Percentiles rank a stretch among this genome's conserved stretches.
Conservation (phyloP, 352 stramenopile genomes). For the Thalassiosira mediterranea region DNA sequence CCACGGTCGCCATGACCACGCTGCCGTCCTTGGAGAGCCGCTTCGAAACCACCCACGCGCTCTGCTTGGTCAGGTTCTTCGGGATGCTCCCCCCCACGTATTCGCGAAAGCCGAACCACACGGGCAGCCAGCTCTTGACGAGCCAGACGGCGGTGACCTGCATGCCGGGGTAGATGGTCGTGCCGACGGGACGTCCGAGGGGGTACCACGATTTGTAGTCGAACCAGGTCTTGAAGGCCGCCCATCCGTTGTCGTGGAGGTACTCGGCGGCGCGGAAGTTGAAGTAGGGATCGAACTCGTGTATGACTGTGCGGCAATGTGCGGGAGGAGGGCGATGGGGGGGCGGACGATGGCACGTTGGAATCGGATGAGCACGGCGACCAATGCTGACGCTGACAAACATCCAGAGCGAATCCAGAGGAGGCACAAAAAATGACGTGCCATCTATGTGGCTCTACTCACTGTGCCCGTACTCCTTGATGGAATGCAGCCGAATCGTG, state of each 20-base stretch:
- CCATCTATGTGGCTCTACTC: conserved; percentile 36
- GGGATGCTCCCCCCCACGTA: conserved; percentile 62
- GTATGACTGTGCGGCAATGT: conserved; percentile 67
- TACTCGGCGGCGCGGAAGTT: conserved; percentile 97
- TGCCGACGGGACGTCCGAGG: conserved; percentile 80
- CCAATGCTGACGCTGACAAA: neutral
- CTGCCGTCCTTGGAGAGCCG: conserved; percentile 5
- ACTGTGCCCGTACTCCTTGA: conserved; percentile 78
- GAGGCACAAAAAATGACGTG: conserved; percentile 6
- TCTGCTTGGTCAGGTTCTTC: conserved; percentile 15
- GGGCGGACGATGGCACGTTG: conserved; percentile 7
- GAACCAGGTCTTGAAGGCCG: conserved; percentile 97
- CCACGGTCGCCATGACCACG: conserved; percentile 26
- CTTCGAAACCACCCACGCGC: conserved; percentile 15
- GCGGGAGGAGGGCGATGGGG: no score
- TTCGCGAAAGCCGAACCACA: conserved; percentile 71
- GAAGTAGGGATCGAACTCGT: conserved; percentile 92
- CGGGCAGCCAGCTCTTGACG: conserved; percentile 66
- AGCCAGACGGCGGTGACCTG: conserved; percentile 83
- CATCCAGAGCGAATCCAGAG: neutral
- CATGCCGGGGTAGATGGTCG: conserved; percentile 87
- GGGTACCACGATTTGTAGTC: conserved; percentile 90
- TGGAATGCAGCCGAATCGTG: conserved; percentile 78
- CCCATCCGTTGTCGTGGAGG: conserved; percentile 85
- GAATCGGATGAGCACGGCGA: conserved; percentile 17